phyloP scores from a whole-genome alignment of 345 rosid genomes.

The Eucalyptus curtisii region DNA sequence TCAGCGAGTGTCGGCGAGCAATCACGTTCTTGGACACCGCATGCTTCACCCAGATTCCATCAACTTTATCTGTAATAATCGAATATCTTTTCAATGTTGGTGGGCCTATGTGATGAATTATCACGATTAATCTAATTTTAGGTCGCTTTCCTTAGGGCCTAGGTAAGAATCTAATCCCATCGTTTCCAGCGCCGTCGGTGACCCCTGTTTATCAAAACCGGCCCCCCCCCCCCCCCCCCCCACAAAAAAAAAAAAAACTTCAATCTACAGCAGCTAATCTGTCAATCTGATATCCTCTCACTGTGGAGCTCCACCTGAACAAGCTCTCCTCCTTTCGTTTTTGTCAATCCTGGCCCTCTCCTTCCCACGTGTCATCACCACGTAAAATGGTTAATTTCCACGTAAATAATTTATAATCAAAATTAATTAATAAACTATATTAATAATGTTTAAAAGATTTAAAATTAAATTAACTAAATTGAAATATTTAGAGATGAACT shows the following conservation, averaged over 20 bases:
- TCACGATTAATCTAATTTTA: neutral
- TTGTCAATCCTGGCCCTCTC: too few relatives aligned
- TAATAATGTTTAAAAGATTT: too few relatives aligned
- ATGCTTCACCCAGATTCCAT: neutral
- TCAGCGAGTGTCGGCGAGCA: neutral
- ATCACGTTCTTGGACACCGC: neutral
- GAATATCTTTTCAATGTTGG: neutral
- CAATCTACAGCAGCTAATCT: neutral
- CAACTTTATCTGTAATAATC: neutral
- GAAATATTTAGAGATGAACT: too few relatives aligned
- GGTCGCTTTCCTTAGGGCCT: neutral
- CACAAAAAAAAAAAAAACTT: too few relatives aligned
- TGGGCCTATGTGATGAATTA: neutral
- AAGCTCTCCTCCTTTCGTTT: too few relatives aligned
- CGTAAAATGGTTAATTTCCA: too few relatives aligned
- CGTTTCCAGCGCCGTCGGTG: neutral
- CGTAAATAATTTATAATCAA: too few relatives aligned
- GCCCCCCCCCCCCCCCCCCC: fast-evolving
- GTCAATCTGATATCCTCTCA: too few relatives aligned
- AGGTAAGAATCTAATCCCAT: neutral
- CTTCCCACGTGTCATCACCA: too few relatives aligned
- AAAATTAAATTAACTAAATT: too few relatives aligned
- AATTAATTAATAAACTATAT: too few relatives aligned
- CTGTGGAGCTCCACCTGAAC: too few relatives aligned
- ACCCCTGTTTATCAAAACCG: neutral